phyloP scores from a whole-genome alignment of 495 filamentous ascomycete genomes.

The Durotheca rogersii region DNA sequence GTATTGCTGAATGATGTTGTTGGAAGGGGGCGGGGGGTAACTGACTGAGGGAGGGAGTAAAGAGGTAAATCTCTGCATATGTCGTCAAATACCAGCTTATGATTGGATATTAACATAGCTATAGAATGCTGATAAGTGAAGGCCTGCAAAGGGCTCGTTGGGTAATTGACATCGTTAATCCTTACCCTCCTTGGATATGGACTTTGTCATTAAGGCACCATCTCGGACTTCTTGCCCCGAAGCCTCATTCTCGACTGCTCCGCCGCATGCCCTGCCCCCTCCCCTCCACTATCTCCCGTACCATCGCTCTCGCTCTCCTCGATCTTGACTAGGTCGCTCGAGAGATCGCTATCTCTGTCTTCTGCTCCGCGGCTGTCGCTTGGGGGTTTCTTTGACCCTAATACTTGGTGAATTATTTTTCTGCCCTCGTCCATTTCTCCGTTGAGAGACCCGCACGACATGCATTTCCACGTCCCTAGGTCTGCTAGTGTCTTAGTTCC shows the following conservation, averaged over 20 bases:
- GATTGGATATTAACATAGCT: no score
- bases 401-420: slow-evolving; percentile 56
- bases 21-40: no score
- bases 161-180: no score
- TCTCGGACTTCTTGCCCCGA: slow-evolving; percentile 33
- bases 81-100: no score
- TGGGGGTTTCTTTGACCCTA: slow-evolving; percentile 31
- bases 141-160: no score
- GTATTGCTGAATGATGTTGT: no score
- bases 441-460: slow-evolving; percentile 80
- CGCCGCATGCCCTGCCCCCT: slow-evolving; percentile 8
- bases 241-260: slow-evolving; percentile 12
- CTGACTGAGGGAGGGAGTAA: no score
- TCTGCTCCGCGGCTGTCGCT: slow-evolving; percentile 22
- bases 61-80: no score
- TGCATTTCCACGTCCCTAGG: slow-evolving; percentile 86
- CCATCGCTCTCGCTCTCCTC: slow-evolving; percentile 40
- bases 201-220: slow-evolving; percentile 28
- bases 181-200: no score
- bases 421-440: slow-evolving; percentile 72
- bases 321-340: slow-evolving; percentile 42
- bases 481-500: slow-evolving; percentile 76
- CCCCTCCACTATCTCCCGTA: slow-evolving; percentile 18
- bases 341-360: slow-evolving; percentile 36
- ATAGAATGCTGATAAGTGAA: no score